Evolutionary conservation across 2,329 filamentous ascomycete species (phyloP).

Genomic region (Neofusicoccum ribis): DNA sequence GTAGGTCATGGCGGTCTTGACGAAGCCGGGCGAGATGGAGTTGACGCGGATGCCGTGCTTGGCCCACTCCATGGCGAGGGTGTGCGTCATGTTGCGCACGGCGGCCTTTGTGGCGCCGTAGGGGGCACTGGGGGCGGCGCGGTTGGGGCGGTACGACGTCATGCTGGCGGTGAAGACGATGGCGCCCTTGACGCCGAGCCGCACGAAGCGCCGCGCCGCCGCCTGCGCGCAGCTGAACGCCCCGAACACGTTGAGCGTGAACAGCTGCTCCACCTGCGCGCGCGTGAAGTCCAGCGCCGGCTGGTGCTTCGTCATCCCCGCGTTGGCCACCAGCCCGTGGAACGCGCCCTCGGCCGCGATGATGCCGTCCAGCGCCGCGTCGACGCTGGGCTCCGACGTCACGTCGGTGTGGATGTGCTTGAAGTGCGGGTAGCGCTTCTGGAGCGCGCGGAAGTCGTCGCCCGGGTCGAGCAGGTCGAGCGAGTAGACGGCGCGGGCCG

Average conservation of each 20-base stretch:
- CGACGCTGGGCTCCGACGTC: conserved; percentile 44
- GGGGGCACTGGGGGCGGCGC: conserved; percentile 53
- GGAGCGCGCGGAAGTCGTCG: conserved; percentile 37
- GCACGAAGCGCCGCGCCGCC: conserved; percentile 48
- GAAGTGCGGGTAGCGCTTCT: conserved; percentile 46
- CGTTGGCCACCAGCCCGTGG: conserved; percentile 46
- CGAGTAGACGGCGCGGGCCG: conserved; percentile 43
- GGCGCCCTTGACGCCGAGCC: conserved; percentile 40
- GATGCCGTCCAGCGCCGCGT: conserved; percentile 44
- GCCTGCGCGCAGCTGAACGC: conserved; percentile 49
- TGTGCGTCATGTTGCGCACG: conserved; percentile 45
- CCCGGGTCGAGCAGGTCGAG: conserved; percentile 42
- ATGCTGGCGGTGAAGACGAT: conserved; percentile 51
- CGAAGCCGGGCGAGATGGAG: conserved; percentile 34
- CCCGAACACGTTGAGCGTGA: conserved; percentile 51
- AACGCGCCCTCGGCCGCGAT: conserved; percentile 42
- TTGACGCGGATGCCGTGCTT: conserved; percentile 36
- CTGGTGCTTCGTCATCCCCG: conserved; percentile 49
- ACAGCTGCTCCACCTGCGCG: conserved; percentile 43
- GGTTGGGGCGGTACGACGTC: conserved; percentile 51
- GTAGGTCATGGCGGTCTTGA: conserved; percentile 48
- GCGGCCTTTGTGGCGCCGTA: conserved; percentile 47
- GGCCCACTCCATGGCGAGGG: conserved; percentile 37
- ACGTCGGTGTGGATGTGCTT: conserved; percentile 51
- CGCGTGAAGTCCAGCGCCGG: conserved; percentile 47